phyloP scores from a whole-genome alignment of 108 stramenopile species.

The Nitzschia inconspicua region DNA sequence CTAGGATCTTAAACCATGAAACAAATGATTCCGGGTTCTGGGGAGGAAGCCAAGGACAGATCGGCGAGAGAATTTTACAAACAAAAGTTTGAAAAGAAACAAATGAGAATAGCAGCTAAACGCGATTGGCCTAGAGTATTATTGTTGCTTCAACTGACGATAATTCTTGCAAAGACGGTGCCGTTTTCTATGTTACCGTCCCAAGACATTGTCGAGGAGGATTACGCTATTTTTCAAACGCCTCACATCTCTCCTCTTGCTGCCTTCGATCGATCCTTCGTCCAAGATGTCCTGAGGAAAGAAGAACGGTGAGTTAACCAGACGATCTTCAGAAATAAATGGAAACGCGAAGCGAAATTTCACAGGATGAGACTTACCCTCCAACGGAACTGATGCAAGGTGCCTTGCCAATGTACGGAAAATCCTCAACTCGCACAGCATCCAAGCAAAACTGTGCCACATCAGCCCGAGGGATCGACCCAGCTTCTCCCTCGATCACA shows the following conservation, averaged over 20 bases:
- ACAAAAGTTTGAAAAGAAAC: neutral
- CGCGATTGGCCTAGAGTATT: neutral
- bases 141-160: neutral
- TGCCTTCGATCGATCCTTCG: slow-evolving; percentile 83
- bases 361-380: too few species aligned
- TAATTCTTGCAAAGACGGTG: too few species aligned
- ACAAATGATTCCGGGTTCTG: too few species aligned
- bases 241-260: slow-evolving; percentile 66
- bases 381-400: slow-evolving; percentile 95
- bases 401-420: slow-evolving; percentile 89
- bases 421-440: slow-evolving; percentile 83
- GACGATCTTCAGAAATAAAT: too few species aligned
- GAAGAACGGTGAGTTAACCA: too few species aligned
- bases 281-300: slow-evolving; percentile 89
- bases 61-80: neutral
- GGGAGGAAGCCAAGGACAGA: neutral
- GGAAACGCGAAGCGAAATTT: too few species aligned
- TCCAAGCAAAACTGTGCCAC: slow-evolving; percentile 96
- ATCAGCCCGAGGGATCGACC: slow-evolving; percentile 92
- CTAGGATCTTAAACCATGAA: too few species aligned
- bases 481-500: slow-evolving; percentile 96
- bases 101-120: neutral
- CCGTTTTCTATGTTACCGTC: too few species aligned
- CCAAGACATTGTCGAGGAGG: neutral
- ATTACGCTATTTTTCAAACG: neutral